Evolutionary conservation across 139 green algal genomes (phyloP).

Genomic region (Closterium sp.): DNA sequence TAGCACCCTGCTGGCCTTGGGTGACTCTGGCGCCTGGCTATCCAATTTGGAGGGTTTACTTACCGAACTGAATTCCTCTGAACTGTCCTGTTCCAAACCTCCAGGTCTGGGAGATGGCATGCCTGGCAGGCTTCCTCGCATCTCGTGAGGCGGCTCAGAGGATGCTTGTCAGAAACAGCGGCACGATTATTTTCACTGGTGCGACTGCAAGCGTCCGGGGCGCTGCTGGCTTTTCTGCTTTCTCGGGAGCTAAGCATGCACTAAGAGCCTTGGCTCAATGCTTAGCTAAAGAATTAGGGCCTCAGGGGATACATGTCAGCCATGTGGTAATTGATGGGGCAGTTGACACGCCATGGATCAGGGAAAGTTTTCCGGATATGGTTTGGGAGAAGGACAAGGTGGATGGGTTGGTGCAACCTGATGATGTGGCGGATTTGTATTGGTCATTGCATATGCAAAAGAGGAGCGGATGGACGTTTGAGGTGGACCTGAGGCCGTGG

Average conservation of each 20-base stretch:
- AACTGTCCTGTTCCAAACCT: background rate
- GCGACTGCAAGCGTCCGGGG: slow-evolving; percentile 3
- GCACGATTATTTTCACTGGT: slow-evolving; percentile 17
- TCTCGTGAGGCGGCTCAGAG: background rate
- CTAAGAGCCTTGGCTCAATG: slow-evolving; percentile 43
- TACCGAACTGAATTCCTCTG: background rate
- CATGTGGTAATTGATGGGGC: slow-evolving; percentile 54
- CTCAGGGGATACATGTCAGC: slow-evolving; percentile 46
- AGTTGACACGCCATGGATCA: slow-evolving; percentile 22
- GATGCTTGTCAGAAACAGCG: background rate
- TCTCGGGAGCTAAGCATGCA: slow-evolving; percentile 45
- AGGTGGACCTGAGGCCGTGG: slow-evolving; percentile 33
- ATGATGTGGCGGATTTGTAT: slow-evolving; percentile 32
- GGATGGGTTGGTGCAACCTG: slow-evolving; percentile 10
- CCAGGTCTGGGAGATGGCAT: slow-evolving; percentile 19
- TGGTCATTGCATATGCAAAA: slow-evolving; percentile 33
- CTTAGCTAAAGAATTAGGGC: slow-evolving; percentile 42
- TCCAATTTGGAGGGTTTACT: too few species aligned
- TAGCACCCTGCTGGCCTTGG: too few species aligned
- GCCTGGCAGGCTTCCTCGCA: slow-evolving; percentile 12
- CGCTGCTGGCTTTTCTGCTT: slow-evolving; percentile 2
- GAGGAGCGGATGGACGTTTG: slow-evolving; percentile 15
- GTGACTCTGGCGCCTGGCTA: too few species aligned
- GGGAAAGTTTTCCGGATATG: background rate
- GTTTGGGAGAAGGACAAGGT: background rate